Conservation (phyloP, 2,329 filamentous ascomycete species). For the Ascosphaera apis region DNA sequence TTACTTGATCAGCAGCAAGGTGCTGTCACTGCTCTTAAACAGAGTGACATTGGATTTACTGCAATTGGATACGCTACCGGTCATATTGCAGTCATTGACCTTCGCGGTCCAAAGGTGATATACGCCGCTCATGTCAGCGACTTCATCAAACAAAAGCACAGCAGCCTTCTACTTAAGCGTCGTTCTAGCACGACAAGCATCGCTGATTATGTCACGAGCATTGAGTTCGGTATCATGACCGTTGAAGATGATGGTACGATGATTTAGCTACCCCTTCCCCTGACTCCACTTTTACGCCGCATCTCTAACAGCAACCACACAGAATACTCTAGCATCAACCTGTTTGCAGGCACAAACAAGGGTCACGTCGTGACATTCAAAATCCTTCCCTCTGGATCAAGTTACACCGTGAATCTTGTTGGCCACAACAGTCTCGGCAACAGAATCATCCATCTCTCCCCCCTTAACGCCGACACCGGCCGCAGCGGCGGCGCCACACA, state of each 20-base stretch:
- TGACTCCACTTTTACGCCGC: background rate
- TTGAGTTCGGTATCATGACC: constrained; percentile 87
- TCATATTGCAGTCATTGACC: constrained; percentile 57
- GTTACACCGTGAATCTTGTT: constrained; percentile 49
- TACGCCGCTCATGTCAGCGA: constrained; percentile 50
- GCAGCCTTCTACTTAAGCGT: constrained; percentile 42
- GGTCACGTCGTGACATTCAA: constrained; percentile 81
- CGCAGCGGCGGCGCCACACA: constrained; percentile 54
- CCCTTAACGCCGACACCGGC: constrained; percentile 59
- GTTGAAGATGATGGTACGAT: constrained; percentile 54
- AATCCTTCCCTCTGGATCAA: constrained; percentile 47
- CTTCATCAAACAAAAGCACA: constrained; percentile 53
- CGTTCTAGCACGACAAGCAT: constrained; percentile 25
- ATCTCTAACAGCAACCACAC: constrained; percentile 9
- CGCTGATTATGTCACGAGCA: constrained; percentile 51
- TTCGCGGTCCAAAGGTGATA: constrained; percentile 69
- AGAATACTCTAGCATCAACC: constrained; percentile 79
- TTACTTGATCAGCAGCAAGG: constrained; percentile 70
- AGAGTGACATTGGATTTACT: constrained; percentile 85
- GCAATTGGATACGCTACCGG: constrained; percentile 70
- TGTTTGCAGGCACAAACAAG: constrained; percentile 70
- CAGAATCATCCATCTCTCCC: constrained; percentile 49
- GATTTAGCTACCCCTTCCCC: background rate
- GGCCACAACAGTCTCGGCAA: constrained; percentile 47
- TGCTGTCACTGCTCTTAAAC: constrained; percentile 51